These are phyloP conservation scores for Berberis vulgaris DNA, from an alignment of 164 flowering plant species.

Conservation along the genomic window DNA sequence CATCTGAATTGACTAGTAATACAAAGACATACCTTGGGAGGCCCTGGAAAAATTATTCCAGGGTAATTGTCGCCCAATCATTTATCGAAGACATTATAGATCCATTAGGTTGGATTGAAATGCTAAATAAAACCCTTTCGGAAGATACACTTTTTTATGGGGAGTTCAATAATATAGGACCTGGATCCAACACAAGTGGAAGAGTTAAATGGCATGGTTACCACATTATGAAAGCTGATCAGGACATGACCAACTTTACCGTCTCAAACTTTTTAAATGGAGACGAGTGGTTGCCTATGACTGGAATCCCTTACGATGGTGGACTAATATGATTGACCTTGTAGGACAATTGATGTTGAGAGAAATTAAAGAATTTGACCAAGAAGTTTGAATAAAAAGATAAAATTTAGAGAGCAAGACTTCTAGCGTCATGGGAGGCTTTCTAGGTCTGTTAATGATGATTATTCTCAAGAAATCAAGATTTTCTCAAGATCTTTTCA, in stretches of 20 bases:
- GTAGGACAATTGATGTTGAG: no score
- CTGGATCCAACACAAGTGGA: neutral
- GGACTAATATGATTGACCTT: no score
- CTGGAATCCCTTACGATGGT: neutral
- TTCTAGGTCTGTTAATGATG: no score
- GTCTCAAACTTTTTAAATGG: neutral
- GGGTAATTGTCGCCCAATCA: slow-evolving; percentile 35
- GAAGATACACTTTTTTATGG: neutral
- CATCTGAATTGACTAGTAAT: slow-evolving; percentile 13
- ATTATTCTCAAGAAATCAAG: no score
- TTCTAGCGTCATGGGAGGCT: no score
- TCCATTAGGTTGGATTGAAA: slow-evolving; percentile 31
- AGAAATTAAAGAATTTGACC: no score
- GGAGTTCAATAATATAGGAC: neutral
- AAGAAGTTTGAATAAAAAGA: no score
- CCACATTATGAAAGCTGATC: neutral
- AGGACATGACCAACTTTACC: neutral
- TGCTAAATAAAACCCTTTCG: neutral
- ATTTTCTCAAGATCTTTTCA: no score
- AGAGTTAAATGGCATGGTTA: slow-evolving; percentile 1
- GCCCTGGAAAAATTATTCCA: slow-evolving; percentile 48
- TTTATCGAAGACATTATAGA: slow-evolving; percentile 34
- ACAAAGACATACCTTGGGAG: slow-evolving; percentile 37
- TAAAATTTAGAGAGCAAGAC: no score
- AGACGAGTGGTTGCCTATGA: neutral